phyloP scores from a whole-genome alignment of 371 early-diverging fungal species.

The Mucor velutinosus region DNA sequence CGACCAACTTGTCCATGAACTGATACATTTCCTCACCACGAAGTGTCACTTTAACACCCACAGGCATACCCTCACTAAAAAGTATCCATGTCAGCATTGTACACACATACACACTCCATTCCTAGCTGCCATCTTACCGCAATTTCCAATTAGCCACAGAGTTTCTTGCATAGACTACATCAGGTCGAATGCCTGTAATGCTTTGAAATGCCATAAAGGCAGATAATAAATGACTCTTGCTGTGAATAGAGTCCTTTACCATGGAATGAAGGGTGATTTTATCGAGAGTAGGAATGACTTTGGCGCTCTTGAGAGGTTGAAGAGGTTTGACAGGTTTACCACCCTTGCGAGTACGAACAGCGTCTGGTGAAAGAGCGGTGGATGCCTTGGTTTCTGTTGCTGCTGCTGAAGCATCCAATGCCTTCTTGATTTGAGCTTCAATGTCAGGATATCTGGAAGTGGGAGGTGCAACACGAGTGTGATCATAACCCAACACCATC shows the following conservation, averaged over 20 bases:
- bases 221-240: conserved; percentile 86
- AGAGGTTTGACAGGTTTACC: conserved; percentile 62
- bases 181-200: conserved; percentile 84
- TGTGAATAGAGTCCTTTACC: conserved; percentile 83
- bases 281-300: conserved; percentile 64
- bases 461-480: conserved; percentile 54
- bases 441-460: conserved; percentile 44
- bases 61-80: conserved; percentile 80
- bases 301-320: conserved; percentile 49
- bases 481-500: conserved; percentile 82
- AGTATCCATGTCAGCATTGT: not conserved
- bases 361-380: conserved; percentile 10
- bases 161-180: conserved; percentile 78
- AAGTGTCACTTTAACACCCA: conserved; percentile 80
- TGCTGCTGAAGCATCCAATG: conserved; percentile 22
- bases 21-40: conserved; percentile 88
- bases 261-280: conserved; percentile 77
- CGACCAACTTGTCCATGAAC: conserved; percentile 93
- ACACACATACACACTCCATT: not conserved
- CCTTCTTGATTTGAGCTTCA: conserved; percentile 38
- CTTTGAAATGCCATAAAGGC: conserved; percentile 91
- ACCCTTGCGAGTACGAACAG: conserved; percentile 54
- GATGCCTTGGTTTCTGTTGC: not conserved
- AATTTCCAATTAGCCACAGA: conserved; percentile 86
- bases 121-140: conserved; percentile 50